phyloP scores from a whole-genome alignment of 148 eudicot genomes.

The Linanthus parryae region DNA sequence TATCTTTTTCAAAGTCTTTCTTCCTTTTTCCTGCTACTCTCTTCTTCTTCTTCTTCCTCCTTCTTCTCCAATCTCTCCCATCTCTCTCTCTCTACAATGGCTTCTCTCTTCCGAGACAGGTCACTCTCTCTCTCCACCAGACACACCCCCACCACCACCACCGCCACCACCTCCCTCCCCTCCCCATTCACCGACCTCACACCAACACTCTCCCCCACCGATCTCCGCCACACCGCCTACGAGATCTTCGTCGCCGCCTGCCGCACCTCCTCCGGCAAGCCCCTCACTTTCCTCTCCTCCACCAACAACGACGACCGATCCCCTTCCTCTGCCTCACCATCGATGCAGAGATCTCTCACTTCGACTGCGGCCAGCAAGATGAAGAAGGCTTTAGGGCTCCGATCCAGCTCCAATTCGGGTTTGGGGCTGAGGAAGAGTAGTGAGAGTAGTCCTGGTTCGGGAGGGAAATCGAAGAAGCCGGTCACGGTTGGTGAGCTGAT shows the following conservation, averaged over 20 bases:
- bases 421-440: constrained; percentile 30
- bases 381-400: constrained; percentile 85
- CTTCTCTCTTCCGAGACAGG: constrained; percentile 70
- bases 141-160: constrained; percentile 21
- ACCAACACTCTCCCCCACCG: constrained; percentile 54
- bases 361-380: constrained; percentile 78
- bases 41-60: too few species aligned
- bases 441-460: constrained; percentile 23
- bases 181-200: constrained; percentile 74
- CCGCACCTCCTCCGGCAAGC: constrained; percentile 71
- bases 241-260: constrained; percentile 89
- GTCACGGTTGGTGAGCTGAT: constrained; percentile 84
- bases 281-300: constrained; percentile 40
- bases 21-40: too few species aligned
- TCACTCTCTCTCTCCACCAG: constrained; percentile 51
- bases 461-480: constrained; percentile 31
- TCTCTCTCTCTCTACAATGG: constrained; percentile 42
- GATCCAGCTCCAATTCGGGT: constrained; percentile 49
- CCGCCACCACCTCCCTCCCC: constrained; percentile 32
- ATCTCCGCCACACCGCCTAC: constrained; percentile 75
- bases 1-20: too few species aligned
- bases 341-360: constrained; percentile 57
- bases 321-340: constrained; percentile 20
- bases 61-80: constrained; percentile 12
- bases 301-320: constrained; percentile 10